Percentiles rank a stretch among this genome's conserved stretches.
Evolutionary conservation across 2,329 filamentous ascomycete species (phyloP).

Genomic region (Arachnomyces sp.): DNA sequence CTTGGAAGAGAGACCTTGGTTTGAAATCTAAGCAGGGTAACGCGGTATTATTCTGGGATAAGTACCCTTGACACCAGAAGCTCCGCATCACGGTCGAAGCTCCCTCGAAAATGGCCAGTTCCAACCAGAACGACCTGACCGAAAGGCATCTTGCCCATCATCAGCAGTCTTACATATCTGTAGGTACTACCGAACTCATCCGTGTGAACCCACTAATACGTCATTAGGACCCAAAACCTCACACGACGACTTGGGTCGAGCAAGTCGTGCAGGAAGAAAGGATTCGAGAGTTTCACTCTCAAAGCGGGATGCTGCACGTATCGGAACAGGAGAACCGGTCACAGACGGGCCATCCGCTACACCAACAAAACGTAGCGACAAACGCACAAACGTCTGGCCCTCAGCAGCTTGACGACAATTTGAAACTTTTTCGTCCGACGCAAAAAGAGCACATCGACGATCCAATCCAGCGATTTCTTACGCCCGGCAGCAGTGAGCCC

Average conservation of each 20-base stretch:
- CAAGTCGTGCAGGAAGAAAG: constrained; percentile 16
- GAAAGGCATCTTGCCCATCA: too few species aligned
- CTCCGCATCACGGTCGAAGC: too few species aligned
- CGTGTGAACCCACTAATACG: neutral
- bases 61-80: too few species aligned
- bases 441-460: constrained; percentile 8
- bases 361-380: neutral
- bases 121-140: too few species aligned
- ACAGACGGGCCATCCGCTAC: neutral
- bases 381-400: neutral
- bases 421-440: constrained; percentile 11
- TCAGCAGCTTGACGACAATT: neutral
- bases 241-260: constrained; percentile 11
- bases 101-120: too few species aligned
- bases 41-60: too few species aligned
- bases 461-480: constrained; percentile 21
- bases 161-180: too few species aligned
- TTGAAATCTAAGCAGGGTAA: too few species aligned
- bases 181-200: too few species aligned
- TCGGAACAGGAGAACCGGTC: too few species aligned
- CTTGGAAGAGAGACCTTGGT: too few species aligned
- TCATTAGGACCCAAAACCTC: constrained; percentile 1
- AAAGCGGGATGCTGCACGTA: neutral
- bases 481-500: constrained; percentile 16
- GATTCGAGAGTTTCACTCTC: constrained; percentile 11